Percentiles rank a stretch among this genome's conserved stretches.
These are phyloP conservation scores for Pseudoscleropodium purum DNA, from an alignment of 225 moss, liverwort and hornwort species.

Conservation along the genomic window DNA sequence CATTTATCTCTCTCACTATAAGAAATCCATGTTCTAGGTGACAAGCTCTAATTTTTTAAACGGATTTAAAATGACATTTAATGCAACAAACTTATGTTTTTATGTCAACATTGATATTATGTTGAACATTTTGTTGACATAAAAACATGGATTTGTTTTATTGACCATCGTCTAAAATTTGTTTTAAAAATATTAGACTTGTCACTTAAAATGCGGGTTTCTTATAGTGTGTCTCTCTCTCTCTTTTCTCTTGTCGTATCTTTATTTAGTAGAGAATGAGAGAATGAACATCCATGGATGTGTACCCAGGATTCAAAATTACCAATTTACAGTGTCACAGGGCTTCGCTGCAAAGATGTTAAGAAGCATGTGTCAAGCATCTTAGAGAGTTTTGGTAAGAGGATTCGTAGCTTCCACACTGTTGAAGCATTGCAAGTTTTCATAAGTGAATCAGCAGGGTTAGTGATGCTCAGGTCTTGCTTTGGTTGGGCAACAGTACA, in stretches of 20 bases:
- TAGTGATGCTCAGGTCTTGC: background rate
- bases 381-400: background rate
- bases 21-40: too few relatives aligned
- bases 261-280: background rate
- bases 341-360: background rate
- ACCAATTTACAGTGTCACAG: background rate
- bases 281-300: background rate
- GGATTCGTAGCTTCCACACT: background rate
- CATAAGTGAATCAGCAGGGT: background rate
- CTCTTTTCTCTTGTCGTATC: too few relatives aligned
- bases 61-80: too few relatives aligned
- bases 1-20: background rate
- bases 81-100: too few relatives aligned
- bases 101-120: too few relatives aligned
- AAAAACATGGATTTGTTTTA: too few relatives aligned
- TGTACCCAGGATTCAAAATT: background rate
- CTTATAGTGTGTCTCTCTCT: too few relatives aligned
- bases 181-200: too few relatives aligned
- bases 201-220: too few relatives aligned
- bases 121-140: too few relatives aligned
- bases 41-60: too few relatives aligned
- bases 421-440: background rate
- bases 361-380: background rate
- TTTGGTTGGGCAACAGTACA: conserved; percentile 7
- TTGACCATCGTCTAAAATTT: too few relatives aligned